phyloP scores from a whole-genome alignment of 306 rosid genomes.

The Cyamopsis tetragonoloba region DNA sequence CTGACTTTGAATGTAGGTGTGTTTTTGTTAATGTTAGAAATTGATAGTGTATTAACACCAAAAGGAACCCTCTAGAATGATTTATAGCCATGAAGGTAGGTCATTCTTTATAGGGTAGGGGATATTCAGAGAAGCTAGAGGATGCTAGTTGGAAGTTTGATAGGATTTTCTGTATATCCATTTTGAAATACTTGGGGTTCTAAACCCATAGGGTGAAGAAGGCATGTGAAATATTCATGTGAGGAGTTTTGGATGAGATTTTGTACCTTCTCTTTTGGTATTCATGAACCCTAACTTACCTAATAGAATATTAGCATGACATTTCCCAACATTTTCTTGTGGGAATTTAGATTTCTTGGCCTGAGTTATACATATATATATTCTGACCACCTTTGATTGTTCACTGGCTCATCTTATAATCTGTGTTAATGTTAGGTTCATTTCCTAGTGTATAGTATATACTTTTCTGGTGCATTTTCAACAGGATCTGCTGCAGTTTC shows the following conservation, averaged over 20 bases:
- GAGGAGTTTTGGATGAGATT: conserved; percentile 31
- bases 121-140: conserved; percentile 21
- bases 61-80: conserved; percentile 27
- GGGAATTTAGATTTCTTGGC: conserved; percentile 40
- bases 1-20: conserved; percentile 33
- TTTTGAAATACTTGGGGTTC: conserved; percentile 25
- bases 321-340: conserved; percentile 37
- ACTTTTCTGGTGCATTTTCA: background rate
- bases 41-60: conserved; percentile 25
- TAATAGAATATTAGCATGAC: conserved; percentile 31
- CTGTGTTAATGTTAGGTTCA: background rate
- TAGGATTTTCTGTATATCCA: conserved; percentile 26
- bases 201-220: conserved; percentile 4
- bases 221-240: conserved; percentile 34
- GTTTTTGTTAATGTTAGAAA: conserved; percentile 18
- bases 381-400: conserved; percentile 26
- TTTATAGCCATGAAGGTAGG: conserved; percentile 23
- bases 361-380: conserved; percentile 30
- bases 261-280: conserved; percentile 37
- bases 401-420: background rate
- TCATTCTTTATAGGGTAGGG: conserved; percentile 36
- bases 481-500: too few relatives aligned
- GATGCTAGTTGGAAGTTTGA: conserved; percentile 27
- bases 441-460: background rate
- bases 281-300: conserved; percentile 28